These are phyloP conservation scores for Nakaseomyces glabratus DNA, from an alignment of 1,139 yeast species.

Conservation along the genomic window DNA sequence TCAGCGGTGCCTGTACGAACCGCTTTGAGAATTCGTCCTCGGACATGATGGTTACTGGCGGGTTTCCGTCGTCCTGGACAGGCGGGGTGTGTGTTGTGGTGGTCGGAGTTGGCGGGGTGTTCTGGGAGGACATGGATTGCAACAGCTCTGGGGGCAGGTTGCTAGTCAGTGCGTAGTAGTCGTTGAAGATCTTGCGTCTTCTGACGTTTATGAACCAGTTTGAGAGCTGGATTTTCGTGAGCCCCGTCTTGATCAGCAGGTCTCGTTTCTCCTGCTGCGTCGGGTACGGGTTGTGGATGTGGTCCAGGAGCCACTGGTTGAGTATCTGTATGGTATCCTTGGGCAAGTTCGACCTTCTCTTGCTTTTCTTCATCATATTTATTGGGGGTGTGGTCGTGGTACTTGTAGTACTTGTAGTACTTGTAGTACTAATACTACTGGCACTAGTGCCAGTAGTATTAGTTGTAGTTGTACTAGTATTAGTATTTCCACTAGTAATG, in stretches of 20 bases:
- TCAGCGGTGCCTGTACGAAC: constrained; percentile 24
- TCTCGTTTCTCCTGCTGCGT: constrained; percentile 81
- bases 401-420: neutral
- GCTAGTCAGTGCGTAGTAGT: constrained; percentile 18
- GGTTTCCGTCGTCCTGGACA: no score
- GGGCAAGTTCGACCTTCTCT: constrained; percentile 65
- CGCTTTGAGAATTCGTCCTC: constrained; percentile 11
- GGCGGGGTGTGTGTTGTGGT: no score
- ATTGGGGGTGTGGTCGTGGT: neutral
- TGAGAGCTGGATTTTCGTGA: constrained; percentile 82
- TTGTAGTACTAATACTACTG: neutral
- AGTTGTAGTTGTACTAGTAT: no score
- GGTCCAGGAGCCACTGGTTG: constrained; percentile 75
- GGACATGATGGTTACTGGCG: constrained; percentile 2
- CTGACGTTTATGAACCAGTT: constrained; percentile 98
- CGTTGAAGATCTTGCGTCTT: constrained; percentile 56
- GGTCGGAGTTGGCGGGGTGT: no score
- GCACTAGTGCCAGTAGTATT: neutral
- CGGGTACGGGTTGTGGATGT: constrained; percentile 89
- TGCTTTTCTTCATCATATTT: neutral
- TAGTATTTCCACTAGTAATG: no score
- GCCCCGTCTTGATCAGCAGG: constrained; percentile 72
- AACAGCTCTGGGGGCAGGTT: neutral
- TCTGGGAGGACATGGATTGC: no score
- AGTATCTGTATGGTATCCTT: constrained; percentile 77